Evolutionary conservation across 768 basidiomycete genomes (phyloP).

Genomic region (Gelatoporia subvermispora): DNA sequence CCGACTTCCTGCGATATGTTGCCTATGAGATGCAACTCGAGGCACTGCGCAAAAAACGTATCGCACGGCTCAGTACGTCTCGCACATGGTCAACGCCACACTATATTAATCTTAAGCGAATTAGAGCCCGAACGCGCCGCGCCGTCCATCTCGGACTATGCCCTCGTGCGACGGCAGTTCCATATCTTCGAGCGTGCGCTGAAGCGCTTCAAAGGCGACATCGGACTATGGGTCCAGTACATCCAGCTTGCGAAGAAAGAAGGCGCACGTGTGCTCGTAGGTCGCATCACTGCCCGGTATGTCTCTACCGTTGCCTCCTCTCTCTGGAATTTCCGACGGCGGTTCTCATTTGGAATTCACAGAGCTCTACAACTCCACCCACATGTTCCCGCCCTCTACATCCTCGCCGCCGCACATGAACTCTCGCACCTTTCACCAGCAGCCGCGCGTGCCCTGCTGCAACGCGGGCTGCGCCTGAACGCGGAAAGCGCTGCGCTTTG

Average conservation of each 20-base stretch:
- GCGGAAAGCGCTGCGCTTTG: slow-evolving; percentile 71
- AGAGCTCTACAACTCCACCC: slow-evolving; percentile 90
- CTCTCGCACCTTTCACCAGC: slow-evolving; percentile 66
- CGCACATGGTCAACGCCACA: not conserved
- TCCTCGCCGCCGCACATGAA: slow-evolving; percentile 82
- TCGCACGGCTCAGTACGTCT: slow-evolving; percentile 62
- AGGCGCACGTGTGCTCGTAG: slow-evolving; percentile 73
- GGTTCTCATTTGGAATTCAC: not conserved
- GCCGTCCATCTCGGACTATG: slow-evolving; percentile 76
- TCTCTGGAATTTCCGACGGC: not conserved
- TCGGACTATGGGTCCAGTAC: slow-evolving; percentile 86
- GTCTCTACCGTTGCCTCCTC: slow-evolving; percentile 15
- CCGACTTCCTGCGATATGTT: slow-evolving; percentile 88
- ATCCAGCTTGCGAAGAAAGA: slow-evolving; percentile 79
- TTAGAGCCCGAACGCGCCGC: slow-evolving; percentile 36
- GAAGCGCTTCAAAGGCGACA: slow-evolving; percentile 82
- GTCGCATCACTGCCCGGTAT: slow-evolving; percentile 77
- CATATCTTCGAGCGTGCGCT: slow-evolving; percentile 90
- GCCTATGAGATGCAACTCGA: slow-evolving; percentile 90
- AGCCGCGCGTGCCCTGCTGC: slow-evolving; percentile 78
- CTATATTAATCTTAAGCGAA: not conserved
- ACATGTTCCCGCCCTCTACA: slow-evolving; percentile 68
- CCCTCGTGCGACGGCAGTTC: slow-evolving; percentile 78
- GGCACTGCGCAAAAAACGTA: slow-evolving; percentile 69
- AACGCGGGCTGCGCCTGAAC: slow-evolving; percentile 81